Conservation (phyloP, 495 filamentous ascomycete genomes). For the Chaetomidium leptoderma region DNA sequence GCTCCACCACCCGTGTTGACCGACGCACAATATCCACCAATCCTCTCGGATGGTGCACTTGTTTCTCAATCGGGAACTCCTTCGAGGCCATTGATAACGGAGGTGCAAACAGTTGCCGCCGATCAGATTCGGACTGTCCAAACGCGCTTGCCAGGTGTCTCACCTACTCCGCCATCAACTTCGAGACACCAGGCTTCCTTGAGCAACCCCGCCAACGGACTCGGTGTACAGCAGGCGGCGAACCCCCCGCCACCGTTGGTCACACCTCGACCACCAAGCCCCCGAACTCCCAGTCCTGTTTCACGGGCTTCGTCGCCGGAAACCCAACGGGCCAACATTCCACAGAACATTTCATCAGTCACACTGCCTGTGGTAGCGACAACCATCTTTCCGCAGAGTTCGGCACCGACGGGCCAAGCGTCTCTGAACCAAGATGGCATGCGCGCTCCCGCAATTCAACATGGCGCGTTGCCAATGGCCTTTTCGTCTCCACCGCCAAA, state of each 20-base stretch:
- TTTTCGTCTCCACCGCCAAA: not conserved
- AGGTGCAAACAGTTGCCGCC: not conserved
- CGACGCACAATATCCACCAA: not conserved
- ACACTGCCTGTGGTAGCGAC: not conserved
- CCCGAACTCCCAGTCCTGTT: slow-evolving; percentile 8
- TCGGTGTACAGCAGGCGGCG: not conserved
- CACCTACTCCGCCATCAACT: not conserved
- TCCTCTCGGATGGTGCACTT: not conserved
- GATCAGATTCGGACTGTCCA: not conserved
- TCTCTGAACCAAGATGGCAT: not conserved
- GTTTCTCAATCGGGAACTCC: not conserved
- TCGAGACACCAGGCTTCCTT: not conserved
- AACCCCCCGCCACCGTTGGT: not conserved
- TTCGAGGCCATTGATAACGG: too few relatives aligned
- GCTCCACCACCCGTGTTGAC: not conserved
- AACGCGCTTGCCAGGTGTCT: not conserved
- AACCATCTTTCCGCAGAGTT: not conserved
- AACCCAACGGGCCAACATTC: not conserved
- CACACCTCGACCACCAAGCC: not conserved
- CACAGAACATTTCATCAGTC: not conserved
- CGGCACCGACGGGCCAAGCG: not conserved
- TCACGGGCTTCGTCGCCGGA: slow-evolving; percentile 13
- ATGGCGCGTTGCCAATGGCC: not conserved
- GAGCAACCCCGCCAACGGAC: not conserved
- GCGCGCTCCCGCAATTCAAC: not conserved